phyloP scores from a whole-genome alignment of 179 eudicot genomes.

The Spergularia azorica region DNA sequence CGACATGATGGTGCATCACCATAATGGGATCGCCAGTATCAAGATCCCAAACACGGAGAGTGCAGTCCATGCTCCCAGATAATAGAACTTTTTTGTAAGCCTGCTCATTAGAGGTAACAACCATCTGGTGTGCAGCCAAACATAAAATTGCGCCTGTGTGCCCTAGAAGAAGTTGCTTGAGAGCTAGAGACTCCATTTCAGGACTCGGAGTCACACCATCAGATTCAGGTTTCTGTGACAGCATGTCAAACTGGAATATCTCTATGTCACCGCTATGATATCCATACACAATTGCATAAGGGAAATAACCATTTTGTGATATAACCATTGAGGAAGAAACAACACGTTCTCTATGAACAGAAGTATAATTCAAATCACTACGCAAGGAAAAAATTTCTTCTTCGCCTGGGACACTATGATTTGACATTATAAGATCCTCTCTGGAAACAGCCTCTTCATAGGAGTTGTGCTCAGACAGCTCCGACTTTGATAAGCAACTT shows the following conservation, averaged over 20 bases:
- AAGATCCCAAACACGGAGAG: constrained; percentile 91
- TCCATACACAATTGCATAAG: constrained; percentile 87
- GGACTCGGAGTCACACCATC: constrained; percentile 27
- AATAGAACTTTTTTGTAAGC: constrained; percentile 49
- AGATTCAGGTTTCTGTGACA: constrained; percentile 37
- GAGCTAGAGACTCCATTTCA: constrained; percentile 37
- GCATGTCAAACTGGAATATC: constrained; percentile 54
- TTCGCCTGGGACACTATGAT: constrained; percentile 12
- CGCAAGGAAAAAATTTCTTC: constrained; percentile 14
- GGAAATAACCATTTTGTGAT: constrained; percentile 57
- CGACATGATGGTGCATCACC: constrained; percentile 95
- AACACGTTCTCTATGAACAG: constrained; percentile 35
- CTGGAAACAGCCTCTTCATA: constrained; percentile 5
- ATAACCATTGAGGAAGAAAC: constrained; percentile 90
- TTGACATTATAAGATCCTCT: constrained; percentile 18
- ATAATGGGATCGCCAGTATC: constrained; percentile 56
- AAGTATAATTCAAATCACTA: constrained; percentile 31
- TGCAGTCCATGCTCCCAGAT: constrained; percentile 93
- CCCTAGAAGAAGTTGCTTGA: constrained; percentile 62
- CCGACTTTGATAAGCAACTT: constrained; percentile 20
- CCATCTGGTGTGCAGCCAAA: constrained; percentile 77
- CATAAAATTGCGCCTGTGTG: constrained; percentile 84
- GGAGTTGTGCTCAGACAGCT: constrained; percentile 26
- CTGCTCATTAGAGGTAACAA: constrained; percentile 38
- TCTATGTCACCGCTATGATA: constrained; percentile 79